A percentile compares a stretch with the other conserved stretches of the same genome.
phyloP scores from a whole-genome alignment of 2,329 filamentous ascomycete genomes.

The Amauroascus verrucosus region DNA sequence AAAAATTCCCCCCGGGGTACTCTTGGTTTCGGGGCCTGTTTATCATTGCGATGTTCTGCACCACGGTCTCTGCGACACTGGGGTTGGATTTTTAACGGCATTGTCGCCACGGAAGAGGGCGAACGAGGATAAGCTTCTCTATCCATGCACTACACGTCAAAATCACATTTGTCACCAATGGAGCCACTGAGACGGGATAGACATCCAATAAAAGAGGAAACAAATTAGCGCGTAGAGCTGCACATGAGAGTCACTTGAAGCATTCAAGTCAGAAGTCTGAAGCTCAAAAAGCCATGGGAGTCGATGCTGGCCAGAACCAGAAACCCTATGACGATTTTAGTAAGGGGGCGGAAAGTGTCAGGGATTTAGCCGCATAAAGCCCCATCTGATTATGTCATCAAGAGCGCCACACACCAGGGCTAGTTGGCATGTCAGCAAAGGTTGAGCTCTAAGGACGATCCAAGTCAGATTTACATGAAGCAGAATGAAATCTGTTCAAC shows the following conservation, averaged over 20 bases:
- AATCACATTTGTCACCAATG: slow-evolving; percentile 4
- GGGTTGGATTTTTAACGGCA: slow-evolving; percentile 6
- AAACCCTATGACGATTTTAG: slow-evolving; percentile 3
- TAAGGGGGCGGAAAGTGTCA: slow-evolving; percentile 1
- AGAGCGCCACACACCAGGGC: too few species aligned
- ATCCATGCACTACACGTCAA: background rate
- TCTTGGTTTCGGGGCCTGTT: slow-evolving; percentile 10
- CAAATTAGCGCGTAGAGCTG: background rate
- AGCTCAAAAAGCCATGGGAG: background rate
- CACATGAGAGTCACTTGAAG: background rate
- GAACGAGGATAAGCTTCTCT: background rate
- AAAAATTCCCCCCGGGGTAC: slow-evolving; percentile 39
- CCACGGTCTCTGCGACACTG: background rate
- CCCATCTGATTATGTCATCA: too few species aligned
- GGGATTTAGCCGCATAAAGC: background rate
- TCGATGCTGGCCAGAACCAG: background rate
- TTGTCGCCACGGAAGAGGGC: background rate
- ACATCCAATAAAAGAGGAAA: background rate
- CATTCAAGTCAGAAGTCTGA: background rate
- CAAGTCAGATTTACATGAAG: too few species aligned
- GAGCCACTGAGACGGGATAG: background rate
- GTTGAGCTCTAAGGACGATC: too few species aligned
- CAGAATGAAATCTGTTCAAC: too few species aligned
- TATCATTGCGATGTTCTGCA: background rate
- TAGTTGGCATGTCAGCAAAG: too few species aligned